A percentile compares a stretch with the other conserved stretches of the same genome.
These are phyloP conservation scores for Mycena kentingensis DNA, from an alignment of 768 basidiomycete genomes.

Conservation along the genomic window DNA sequence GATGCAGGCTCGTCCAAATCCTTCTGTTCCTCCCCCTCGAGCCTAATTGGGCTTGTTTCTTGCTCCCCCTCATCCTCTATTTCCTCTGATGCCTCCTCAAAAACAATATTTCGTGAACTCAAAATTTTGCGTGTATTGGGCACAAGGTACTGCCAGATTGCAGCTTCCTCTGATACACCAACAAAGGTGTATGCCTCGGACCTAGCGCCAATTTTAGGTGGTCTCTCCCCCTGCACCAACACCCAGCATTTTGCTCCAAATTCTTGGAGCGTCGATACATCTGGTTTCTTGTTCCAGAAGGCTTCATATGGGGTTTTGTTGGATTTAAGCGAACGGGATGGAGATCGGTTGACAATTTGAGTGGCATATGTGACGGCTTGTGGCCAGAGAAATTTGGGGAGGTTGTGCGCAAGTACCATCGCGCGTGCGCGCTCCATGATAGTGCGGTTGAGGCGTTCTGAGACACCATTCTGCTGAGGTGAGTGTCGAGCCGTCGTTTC, in stretches of 20 bases:
- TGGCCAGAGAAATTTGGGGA: slow-evolving; percentile 24
- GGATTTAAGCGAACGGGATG: slow-evolving; percentile 9
- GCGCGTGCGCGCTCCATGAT: slow-evolving; percentile 24
- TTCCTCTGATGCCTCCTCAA: background rate
- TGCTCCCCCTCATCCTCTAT: slow-evolving; percentile 1
- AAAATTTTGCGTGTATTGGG: slow-evolving; percentile 11
- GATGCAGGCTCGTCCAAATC: slow-evolving; percentile 5
- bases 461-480: slow-evolving; percentile 33
- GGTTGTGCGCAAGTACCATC: slow-evolving; percentile 18
- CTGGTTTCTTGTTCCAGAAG: slow-evolving; percentile 18
- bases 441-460: slow-evolving; percentile 29
- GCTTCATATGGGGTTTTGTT: slow-evolving; percentile 17
- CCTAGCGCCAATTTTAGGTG: slow-evolving; percentile 3
- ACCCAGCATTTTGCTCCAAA: slow-evolving; percentile 3
- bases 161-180: slow-evolving; percentile 22
- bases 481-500: slow-evolving; percentile 29
- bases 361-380: slow-evolving; percentile 23
- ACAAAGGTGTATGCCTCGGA: slow-evolving; percentile 9
- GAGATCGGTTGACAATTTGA: slow-evolving; percentile 27
- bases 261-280: slow-evolving; percentile 12
- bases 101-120: slow-evolving; percentile 23
- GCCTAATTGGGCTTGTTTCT: slow-evolving; percentile 8
- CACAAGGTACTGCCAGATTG: slow-evolving; percentile 17
- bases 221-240: background rate
- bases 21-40: slow-evolving; percentile 11